Conservation (phyloP, 2,329 filamentous ascomycete species). For the Colletotrichum sp. region DNA sequence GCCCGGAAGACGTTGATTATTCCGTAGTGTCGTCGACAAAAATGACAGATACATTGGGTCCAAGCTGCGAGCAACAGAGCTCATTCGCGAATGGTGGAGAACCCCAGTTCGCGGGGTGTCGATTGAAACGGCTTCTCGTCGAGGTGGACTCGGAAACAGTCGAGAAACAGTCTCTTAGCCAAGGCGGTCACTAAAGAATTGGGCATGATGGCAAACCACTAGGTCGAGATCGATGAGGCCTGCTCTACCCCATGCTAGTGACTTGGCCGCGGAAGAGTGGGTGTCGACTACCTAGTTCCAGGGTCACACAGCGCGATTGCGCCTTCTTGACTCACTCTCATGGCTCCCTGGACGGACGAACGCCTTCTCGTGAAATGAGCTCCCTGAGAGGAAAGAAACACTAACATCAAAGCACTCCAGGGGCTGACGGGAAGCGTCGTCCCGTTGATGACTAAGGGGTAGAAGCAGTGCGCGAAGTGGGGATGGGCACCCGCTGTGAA, state of each 20-base stretch:
- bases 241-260: background rate
- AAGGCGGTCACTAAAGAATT: background rate
- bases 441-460: background rate
- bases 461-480: background rate
- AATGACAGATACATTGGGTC: conserved; percentile 4
- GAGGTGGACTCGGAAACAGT: background rate
- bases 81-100: background rate
- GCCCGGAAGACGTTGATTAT: background rate
- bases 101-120: background rate
- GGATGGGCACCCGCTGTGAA: background rate
- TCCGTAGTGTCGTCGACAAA: background rate
- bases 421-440: background rate
- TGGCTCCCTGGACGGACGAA: background rate
- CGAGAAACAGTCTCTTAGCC: background rate
- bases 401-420: background rate
- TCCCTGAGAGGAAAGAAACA: background rate
- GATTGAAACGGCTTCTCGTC: background rate
- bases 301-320: background rate
- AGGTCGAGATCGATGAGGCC: background rate
- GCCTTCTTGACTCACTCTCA: background rate
- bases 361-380: background rate
- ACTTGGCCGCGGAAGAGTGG: background rate
- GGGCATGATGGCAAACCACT: background rate
- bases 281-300: background rate
- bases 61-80: background rate